Evolutionary conservation across 257 asterid species (phyloP), one percentile per base, ranked within the genome.

Genomic region (Lavandula angustifolia): DNA sequence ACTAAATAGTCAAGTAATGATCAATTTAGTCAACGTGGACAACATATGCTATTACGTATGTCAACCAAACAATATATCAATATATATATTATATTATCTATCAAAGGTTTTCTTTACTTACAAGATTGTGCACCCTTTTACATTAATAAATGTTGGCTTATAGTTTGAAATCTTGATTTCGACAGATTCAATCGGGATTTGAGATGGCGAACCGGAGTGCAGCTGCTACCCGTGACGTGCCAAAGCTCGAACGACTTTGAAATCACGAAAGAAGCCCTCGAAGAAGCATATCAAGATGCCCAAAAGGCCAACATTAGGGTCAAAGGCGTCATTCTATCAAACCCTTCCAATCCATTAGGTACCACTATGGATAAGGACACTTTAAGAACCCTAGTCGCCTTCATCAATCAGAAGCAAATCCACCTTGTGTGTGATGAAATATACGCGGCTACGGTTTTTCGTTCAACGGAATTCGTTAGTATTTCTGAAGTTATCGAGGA

Each of bases 351-450:
- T 47, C 98, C 98, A 41, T 41, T 86, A 3, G 98, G 98, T 5
- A 88, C 94, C 5, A 81, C 87, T 0, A 43, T 83, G 70, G 83
- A 76, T 53, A 73, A 8, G 37, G 70, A 74, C 46, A 83, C 92
- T 0, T 50, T 76, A 0, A 70, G 9, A 22, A 76, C 54, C 61
- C 72, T 86, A 1, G 78, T 88, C 29, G 46, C 4, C 0, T 91
- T 91, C 83, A 66, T 78, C n/a, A 75, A 75, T 14, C 74, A 65
- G 29, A 84, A 82, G 55, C 56, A 51, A 14, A 85, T 91, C 78
- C 95, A 91, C 73, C 88, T 91, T 1, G 90, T 91, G 0, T 86
- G 95, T 7, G 98, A 91, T 22, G 98, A 91, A 55, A 86, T 91
- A 5, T 91, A 86, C 22, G 83, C 95, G 0, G 79, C 89, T 37